Base-by-base conservation (phyloP, 2,329 filamentous ascomycete species). In the Kalmusia sp. region DNA sequence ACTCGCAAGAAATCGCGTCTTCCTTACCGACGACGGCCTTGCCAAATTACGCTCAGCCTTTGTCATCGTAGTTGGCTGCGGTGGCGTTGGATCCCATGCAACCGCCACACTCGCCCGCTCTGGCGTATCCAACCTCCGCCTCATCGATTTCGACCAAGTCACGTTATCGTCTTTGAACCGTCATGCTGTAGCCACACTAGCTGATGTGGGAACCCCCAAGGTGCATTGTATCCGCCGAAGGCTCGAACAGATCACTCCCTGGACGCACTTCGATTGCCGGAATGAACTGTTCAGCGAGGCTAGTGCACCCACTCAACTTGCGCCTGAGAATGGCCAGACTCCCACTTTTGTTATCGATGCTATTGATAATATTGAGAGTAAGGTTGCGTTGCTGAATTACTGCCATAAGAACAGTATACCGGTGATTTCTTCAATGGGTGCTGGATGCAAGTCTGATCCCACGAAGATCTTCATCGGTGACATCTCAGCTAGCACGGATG, bases 81-180 rank as follows among this genome's bases (percentile, higher is more conserved):
- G 95, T 58, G 95, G 95, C 35, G 95, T 99, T 4, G 95, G 95
- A 39, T 97, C 92, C 6, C 96, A 99, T 78, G 93, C 91, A 57
- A 85, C 89, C 4, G 88, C 93, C 1, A 88, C 95, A 3, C 85
- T 99, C 25, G 89, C 92, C 4, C 88, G 95, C 25, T 96, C 93
- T 0, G 95, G 95, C 27, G 92, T 96, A 37, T 88, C 89, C n/a
- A 88, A 87, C 64, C 82, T 99, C 49, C 88, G 95, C 1, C 84
- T 99, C 31, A 87, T 99, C 62, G 95, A 99, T 75, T 99, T 99
- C 72, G 95, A 99, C 73, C 95, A 99, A 81, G 93, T 99, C 28
- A 96, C 93, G 0, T 81, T 99, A 38, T 96, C 91, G 59, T 96
- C 92, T 3, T 79, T 99, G 49, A 99, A 99, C 74, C 83, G 95